Conservation (phyloP, 345 rosid genomes). For the Erucastrum elatum region DNA sequence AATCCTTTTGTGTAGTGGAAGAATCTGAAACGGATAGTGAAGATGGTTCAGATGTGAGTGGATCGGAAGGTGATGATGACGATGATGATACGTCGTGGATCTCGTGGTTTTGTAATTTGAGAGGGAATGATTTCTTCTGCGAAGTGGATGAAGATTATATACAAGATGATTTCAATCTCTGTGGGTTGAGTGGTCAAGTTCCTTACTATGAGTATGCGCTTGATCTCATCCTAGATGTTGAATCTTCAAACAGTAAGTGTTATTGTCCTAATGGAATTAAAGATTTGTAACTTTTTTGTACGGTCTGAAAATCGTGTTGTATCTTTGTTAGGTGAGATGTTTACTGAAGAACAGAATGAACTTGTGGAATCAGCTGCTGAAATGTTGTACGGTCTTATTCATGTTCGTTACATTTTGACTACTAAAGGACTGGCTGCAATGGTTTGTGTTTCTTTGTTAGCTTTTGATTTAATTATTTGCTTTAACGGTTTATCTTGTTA, state of each 20-base stretch:
- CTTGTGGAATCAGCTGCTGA: slow-evolving; percentile 97
- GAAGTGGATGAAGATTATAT: slow-evolving; percentile 98
- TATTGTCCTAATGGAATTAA: too few species aligned
- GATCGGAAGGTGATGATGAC: slow-evolving; percentile 75
- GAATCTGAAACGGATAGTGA: slow-evolving; percentile 86
- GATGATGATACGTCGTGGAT: slow-evolving; percentile 84
- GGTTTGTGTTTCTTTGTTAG: slow-evolving; percentile 44
- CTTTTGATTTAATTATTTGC: too few species aligned
- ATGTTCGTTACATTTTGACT: slow-evolving; percentile 82
- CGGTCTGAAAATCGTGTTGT: neutral
- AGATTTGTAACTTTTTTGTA: too few species aligned
- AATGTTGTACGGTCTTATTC: slow-evolving; percentile 94
- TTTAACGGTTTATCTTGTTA: slow-evolving; percentile 4
- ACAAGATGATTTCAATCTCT: slow-evolving; percentile 98
- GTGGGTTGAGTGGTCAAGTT: slow-evolving; percentile 98
- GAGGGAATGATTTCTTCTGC: slow-evolving; percentile 96
- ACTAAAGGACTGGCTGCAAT: slow-evolving; percentile 95
- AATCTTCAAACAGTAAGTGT: slow-evolving; percentile 88
- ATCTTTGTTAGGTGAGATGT: slow-evolving; percentile 72
- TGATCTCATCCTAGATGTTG: slow-evolving; percentile 89
- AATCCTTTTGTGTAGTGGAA: slow-evolving; percentile 49
- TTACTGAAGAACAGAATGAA: slow-evolving; percentile 97
- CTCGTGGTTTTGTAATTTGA: slow-evolving; percentile 96
- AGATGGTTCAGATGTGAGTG: slow-evolving; percentile 91
- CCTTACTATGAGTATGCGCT: slow-evolving; percentile 88